Percentiles rank a stretch among this genome's conserved stretches.
Evolutionary conservation across 192 early-diverging fungal species (phyloP).

Genomic region (Umbelopsis ramanniana): DNA sequence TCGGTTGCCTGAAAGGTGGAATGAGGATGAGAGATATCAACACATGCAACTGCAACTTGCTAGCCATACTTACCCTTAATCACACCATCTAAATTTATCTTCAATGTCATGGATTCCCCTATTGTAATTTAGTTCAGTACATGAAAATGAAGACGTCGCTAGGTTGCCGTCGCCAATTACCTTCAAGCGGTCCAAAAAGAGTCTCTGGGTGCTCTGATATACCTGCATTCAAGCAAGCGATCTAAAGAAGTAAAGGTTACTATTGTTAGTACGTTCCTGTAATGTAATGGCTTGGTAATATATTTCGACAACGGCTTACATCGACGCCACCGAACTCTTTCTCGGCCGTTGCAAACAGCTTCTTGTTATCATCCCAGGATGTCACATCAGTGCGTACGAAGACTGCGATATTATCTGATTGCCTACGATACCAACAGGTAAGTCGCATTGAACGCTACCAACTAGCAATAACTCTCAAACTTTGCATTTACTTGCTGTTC

Average conservation of each 20-base stretch:
- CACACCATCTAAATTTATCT: slow-evolving; percentile 19
- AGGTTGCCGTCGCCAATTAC: not conserved
- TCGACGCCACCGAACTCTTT: slow-evolving; percentile 41
- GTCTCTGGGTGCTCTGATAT: slow-evolving; percentile 2
- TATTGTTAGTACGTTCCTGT: too few species aligned
- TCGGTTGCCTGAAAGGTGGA: slow-evolving; percentile 26
- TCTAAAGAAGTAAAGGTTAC: not conserved
- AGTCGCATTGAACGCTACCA: not conserved
- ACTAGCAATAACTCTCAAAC: too few species aligned
- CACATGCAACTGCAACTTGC: too few species aligned
- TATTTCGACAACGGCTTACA: slow-evolving; percentile 11
- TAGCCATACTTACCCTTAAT: slow-evolving; percentile 12
- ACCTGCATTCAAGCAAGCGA: slow-evolving; percentile 36
- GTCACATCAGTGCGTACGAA: slow-evolving; percentile 37
- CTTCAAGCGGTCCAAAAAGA: slow-evolving; percentile 31
- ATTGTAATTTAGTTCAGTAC: not conserved
- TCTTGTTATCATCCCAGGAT: slow-evolving; percentile 31
- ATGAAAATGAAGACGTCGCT: not conserved
- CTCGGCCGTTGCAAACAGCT: slow-evolving; percentile 32
- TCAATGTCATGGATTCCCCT: slow-evolving; percentile 1
- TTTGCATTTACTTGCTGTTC: slow-evolving; percentile 29
- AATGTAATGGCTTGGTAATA: too few species aligned
- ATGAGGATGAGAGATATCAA: not conserved
- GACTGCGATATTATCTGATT: slow-evolving; percentile 26
- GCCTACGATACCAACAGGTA: not conserved